phyloP scores from a whole-genome alignment of 2,329 filamentous ascomycete species.

The Sordariomycetes sp. region DNA sequence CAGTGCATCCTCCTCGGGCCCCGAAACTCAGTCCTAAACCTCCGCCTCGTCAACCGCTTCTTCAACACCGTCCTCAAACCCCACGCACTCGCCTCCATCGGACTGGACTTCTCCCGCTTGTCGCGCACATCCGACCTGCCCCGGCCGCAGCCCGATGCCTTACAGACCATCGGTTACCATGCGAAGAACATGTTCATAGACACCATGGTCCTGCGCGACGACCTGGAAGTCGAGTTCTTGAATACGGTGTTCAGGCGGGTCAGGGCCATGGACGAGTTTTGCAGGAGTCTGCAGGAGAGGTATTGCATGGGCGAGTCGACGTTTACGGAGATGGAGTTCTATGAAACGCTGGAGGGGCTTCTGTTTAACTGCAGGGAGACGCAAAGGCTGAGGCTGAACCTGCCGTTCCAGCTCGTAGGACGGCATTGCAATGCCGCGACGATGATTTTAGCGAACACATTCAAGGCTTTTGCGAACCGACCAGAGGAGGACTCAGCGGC shows the following conservation, averaged over 20 bases:
- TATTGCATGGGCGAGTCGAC: conserved; percentile 39
- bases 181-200: conserved; percentile 42
- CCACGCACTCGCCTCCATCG: conserved; percentile 34
- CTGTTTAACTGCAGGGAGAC: conserved; percentile 34
- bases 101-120: conserved; percentile 40
- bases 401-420: conserved; percentile 41
- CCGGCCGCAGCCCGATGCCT: conserved; percentile 25
- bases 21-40: conserved; percentile 33
- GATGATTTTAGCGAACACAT: conserved; percentile 41
- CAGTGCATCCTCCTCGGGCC: conserved; percentile 28
- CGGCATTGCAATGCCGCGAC: conserved; percentile 35
- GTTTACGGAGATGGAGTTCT: conserved; percentile 41
- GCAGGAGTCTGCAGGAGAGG: conserved; percentile 29
- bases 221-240: conserved; percentile 41
- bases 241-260: conserved; percentile 33
- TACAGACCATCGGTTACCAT: conserved; percentile 36
- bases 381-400: conserved; percentile 36
- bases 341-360: conserved; percentile 27
- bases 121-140: conserved; percentile 21
- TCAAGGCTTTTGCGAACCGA: conserved; percentile 36
- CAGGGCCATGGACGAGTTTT: conserved; percentile 35
- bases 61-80: conserved; percentile 39
- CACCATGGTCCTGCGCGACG: conserved; percentile 42
- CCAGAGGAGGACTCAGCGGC: conserved; percentile 31
- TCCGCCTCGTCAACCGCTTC: conserved; percentile 38